Conservation (phyloP, 1,284 basidiomycete species). For the Rhodofomes roseus region DNA sequence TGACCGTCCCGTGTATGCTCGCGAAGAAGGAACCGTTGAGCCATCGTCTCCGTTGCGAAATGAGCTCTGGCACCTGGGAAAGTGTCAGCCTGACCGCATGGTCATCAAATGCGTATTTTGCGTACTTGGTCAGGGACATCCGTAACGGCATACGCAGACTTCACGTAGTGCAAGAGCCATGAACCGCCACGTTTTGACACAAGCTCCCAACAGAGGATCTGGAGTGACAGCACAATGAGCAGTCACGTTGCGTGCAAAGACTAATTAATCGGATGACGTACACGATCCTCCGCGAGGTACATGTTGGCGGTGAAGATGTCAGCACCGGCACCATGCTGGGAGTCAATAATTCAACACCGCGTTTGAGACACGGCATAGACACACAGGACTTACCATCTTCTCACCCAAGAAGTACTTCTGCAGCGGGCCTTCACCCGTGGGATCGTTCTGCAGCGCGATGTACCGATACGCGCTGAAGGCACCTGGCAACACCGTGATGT, state of each 20-base stretch:
- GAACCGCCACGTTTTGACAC: conserved; percentile 83
- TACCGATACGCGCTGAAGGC: conserved; percentile 93
- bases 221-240: background rate
- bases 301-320: conserved; percentile 94
- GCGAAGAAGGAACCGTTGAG: conserved; percentile 98
- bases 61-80: conserved; percentile 77
- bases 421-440: conserved; percentile 79
- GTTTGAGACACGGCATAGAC: conserved; percentile 2
- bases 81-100: too few species aligned
- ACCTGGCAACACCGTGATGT: conserved; percentile 90
- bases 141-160: conserved; percentile 88
- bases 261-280: conserved; percentile 30
- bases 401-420: conserved; percentile 96
- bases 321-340: conserved; percentile 75
- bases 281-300: conserved; percentile 90
- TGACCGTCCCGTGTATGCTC: conserved; percentile 83
- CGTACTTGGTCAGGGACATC: conserved; percentile 83
- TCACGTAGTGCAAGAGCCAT: conserved; percentile 94
- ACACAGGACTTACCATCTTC: conserved; percentile 58
- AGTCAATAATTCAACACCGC: background rate
- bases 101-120: background rate
- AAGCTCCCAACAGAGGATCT: conserved; percentile 92
- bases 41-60: conserved; percentile 93
- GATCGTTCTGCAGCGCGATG: conserved; percentile 87
- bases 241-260: background rate